These are phyloP conservation scores for Geotrichum phurueaensis DNA, from an alignment of 1,139 yeast genomes.

Conservation along the genomic window DNA sequence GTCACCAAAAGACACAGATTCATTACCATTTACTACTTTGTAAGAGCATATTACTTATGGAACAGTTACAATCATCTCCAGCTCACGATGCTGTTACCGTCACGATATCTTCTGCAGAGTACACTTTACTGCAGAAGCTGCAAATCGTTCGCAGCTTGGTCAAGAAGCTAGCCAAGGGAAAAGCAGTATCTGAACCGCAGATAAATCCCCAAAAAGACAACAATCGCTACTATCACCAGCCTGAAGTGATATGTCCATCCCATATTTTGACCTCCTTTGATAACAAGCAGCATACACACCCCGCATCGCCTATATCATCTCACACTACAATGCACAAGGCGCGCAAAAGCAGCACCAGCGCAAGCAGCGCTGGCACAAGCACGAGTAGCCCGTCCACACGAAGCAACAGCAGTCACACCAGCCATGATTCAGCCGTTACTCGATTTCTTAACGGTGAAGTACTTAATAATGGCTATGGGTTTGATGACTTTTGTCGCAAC, in stretches of 20 bases:
- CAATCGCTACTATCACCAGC: background rate
- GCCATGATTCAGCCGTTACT: background rate
- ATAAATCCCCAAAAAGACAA: background rate
- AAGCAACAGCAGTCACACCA: conserved; percentile 1
- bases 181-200: background rate
- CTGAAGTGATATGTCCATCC: background rate
- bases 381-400: background rate
- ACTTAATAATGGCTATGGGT: conserved; percentile 6
- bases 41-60: background rate
- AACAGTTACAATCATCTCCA: background rate
- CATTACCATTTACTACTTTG: background rate
- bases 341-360: background rate
- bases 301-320: background rate
- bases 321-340: background rate
- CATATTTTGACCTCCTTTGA: background rate
- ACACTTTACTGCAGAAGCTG: conserved; percentile 8
- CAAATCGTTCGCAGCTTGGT: conserved; percentile 3
- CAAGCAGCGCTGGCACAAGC: background rate
- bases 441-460: background rate
- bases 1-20: too few species aligned
- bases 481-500: conserved; percentile 28
- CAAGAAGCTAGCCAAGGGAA: background rate
- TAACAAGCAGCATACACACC: background rate
- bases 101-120: conserved; percentile 10
- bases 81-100: background rate